phyloP scores from a whole-genome alignment of 768 basidiomycete genomes.

The Agaricus sinodeliciosus region DNA sequence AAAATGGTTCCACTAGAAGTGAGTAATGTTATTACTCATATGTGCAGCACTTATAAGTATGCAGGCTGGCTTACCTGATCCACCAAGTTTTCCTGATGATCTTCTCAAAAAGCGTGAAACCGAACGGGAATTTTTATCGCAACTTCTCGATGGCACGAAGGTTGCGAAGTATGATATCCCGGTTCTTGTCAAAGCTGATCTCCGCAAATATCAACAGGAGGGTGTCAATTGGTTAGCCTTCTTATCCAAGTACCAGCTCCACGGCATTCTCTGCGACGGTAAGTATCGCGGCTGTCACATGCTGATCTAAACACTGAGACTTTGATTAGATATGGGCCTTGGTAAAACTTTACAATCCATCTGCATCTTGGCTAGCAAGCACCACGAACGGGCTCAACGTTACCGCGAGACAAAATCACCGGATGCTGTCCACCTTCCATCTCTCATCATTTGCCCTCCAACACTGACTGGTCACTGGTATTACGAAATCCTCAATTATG shows the following conservation, averaged over 20 bases:
- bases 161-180: conserved; percentile 88
- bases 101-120: conserved; percentile 78
- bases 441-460: conserved; percentile 93
- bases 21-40: conserved; percentile 12
- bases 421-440: conserved; percentile 82
- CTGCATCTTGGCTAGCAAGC: conserved; percentile 92
- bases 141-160: conserved; percentile 91
- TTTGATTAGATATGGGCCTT: conserved; percentile 85
- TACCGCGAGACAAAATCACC: conserved; percentile 59
- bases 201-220: conserved; percentile 97
- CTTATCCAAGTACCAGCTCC: conserved; percentile 94
- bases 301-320: not conserved
- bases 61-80: conserved; percentile 95
- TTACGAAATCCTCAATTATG: conserved; percentile 93
- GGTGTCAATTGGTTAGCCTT: conserved; percentile 99
- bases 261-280: conserved; percentile 98
- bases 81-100: conserved; percentile 85
- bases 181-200: conserved; percentile 82
- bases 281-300: conserved; percentile 16
- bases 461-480: conserved; percentile 99
- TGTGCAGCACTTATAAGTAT: not conserved
- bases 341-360: conserved; percentile 98
- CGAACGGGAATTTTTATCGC: conserved; percentile 88
- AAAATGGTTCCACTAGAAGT: conserved; percentile 99
- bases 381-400: conserved; percentile 74